Evolutionary conservation across 106 monocot genomes (phyloP).

Genomic region (Allium sativum): DNA sequence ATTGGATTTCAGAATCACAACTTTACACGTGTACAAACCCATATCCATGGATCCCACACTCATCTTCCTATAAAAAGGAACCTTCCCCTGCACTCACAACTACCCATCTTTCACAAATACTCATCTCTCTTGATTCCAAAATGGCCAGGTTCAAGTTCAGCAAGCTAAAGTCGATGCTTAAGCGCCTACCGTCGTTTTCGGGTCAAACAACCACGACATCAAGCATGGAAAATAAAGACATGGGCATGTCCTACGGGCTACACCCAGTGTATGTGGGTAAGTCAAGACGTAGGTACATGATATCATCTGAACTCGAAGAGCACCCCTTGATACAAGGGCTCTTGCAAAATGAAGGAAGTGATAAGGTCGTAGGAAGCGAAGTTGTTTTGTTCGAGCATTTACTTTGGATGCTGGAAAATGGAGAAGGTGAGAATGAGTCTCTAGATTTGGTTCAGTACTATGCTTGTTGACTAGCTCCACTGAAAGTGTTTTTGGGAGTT

Average conservation of each 20-base stretch:
- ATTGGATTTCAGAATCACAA: background rate
- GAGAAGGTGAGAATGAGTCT: conserved; percentile 31
- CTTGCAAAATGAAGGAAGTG: conserved; percentile 3
- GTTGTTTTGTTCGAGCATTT: conserved; percentile 68
- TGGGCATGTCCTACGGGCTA: conserved; percentile 9
- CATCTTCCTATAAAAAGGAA: background rate
- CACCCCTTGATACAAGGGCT: conserved; percentile 36
- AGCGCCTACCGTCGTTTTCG: background rate
- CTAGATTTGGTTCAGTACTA: conserved; percentile 55
- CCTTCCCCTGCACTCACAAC: background rate
- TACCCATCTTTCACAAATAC: too few relatives aligned
- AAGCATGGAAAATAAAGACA: too few relatives aligned
- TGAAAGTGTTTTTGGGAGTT: too few relatives aligned
- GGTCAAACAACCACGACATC: too few relatives aligned
- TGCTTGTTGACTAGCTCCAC: conserved; percentile 16
- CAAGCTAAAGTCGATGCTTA: conserved; percentile 6
- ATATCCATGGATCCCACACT: background rate
- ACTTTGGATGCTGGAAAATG: conserved; percentile 69
- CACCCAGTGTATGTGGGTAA: conserved; percentile 54
- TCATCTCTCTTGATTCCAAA: background rate
- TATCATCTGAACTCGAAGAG: conserved; percentile 23
- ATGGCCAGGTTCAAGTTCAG: background rate
- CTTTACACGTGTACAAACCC: background rate
- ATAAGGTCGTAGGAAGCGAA: conserved; percentile 25
- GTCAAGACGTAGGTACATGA: conserved; percentile 50